phyloP scores from a whole-genome alignment of 1,139 yeast species.

The Spathaspora sp. region DNA sequence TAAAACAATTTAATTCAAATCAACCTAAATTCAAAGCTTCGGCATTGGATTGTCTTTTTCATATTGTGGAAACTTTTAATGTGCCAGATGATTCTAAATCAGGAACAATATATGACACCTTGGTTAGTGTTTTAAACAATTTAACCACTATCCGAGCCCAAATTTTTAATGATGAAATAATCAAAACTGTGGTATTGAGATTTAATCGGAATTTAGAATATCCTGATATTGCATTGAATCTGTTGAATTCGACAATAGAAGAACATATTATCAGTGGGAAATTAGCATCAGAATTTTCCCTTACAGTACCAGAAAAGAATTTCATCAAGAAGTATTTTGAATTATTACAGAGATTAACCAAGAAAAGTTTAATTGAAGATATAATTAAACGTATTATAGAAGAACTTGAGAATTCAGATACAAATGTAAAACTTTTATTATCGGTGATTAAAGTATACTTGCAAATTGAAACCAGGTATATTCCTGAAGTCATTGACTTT shows the following conservation, averaged over 20 bases:
- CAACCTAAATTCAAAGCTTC: conserved; percentile 10
- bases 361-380: conserved; percentile 9
- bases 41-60: conserved; percentile 8
- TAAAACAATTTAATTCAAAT: conserved; percentile 8
- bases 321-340: conserved; percentile 7
- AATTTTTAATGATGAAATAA: conserved; percentile 4
- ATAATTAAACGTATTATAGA: conserved; percentile 23
- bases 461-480: conserved; percentile 3
- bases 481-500: conserved; percentile 11
- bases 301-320: conserved; percentile 2
- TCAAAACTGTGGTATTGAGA: not conserved
- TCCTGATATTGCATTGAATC: not conserved
- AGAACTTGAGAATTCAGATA: conserved; percentile 17
- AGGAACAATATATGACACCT: not conserved
- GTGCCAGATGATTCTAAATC: not conserved
- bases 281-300: not conserved
- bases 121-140: conserved; percentile 4
- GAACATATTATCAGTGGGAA: not conserved
- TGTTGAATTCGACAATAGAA: conserved; percentile 2
- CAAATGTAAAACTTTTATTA: conserved; percentile 11
- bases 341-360: conserved; percentile 5
- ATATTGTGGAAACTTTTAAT: conserved; percentile 6
- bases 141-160: conserved; percentile 4
- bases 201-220: not conserved
- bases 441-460: conserved; percentile 7